Evolutionary conservation across 192 early-diverging fungal species (phyloP).

Genomic region (Lunasporangiospora selenospora): DNA sequence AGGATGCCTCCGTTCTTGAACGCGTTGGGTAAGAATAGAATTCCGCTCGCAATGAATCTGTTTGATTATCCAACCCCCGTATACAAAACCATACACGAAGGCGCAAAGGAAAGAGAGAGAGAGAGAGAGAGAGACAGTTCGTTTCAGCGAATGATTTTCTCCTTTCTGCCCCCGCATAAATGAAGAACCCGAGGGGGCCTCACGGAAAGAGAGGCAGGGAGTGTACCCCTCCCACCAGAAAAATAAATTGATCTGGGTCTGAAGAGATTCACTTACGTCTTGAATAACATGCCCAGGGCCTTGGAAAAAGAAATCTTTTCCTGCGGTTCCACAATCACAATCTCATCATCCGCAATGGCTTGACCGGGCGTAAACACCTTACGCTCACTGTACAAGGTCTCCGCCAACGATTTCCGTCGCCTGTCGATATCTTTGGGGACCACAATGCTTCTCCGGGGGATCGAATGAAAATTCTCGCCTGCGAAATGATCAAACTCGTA

Average conservation of each 20-base stretch:
- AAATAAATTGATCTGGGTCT: too few relatives aligned
- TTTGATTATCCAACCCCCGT: too few relatives aligned
- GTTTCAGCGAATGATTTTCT: too few relatives aligned
- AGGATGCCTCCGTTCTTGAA: conserved; percentile 77
- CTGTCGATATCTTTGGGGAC: conserved; percentile 34
- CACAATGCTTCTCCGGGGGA: conserved; percentile 18
- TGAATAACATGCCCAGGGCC: conserved; percentile 56
- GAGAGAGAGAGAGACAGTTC: too few relatives aligned
- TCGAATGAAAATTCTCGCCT: conserved; percentile 50
- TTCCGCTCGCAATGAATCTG: conserved; percentile 79
- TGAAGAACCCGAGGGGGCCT: too few relatives aligned
- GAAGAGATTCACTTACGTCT: conserved; percentile 51
- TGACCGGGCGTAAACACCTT: conserved; percentile 13
- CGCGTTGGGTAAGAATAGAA: conserved; percentile 77
- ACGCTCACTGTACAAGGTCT: conserved; percentile 3
- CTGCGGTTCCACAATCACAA: conserved; percentile 25
- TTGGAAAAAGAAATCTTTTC: conserved; percentile 45
- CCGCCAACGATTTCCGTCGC: conserved; percentile 12
- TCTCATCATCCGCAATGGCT: conserved; percentile 23
- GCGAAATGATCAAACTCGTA: conserved; percentile 55
- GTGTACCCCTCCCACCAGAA: too few relatives aligned
- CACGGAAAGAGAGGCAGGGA: too few relatives aligned
- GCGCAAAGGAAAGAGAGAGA: too few relatives aligned
- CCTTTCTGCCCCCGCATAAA: too few relatives aligned
- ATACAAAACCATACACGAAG: too few relatives aligned